Conservation (phyloP, 495 filamentous ascomycete genomes). For the Neurospora sp. region DNA sequence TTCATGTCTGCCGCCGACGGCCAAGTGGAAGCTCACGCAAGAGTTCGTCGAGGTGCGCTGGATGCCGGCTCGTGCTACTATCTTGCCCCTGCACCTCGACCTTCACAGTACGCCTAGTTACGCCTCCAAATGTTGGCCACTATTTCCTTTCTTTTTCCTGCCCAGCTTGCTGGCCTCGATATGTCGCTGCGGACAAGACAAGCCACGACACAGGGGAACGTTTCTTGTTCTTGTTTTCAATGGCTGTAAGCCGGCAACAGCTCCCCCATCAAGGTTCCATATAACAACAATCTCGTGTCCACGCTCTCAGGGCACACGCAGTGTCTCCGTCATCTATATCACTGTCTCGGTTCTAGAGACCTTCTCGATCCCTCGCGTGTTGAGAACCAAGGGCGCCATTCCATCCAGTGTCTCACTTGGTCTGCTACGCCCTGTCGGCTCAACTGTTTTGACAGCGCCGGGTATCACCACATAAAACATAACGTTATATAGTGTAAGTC, state of each 20-base stretch:
- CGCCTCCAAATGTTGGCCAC: background rate
- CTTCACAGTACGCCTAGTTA: background rate
- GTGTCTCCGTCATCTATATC: constrained; percentile 13
- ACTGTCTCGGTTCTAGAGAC: constrained; percentile 8
- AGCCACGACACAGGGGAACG: background rate
- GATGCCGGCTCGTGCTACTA: background rate
- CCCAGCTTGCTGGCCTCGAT: background rate
- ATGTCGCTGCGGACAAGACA: background rate
- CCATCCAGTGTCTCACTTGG: constrained; percentile 5
- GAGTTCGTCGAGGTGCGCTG: background rate
- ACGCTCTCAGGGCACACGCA: background rate
- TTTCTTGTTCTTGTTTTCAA: background rate
- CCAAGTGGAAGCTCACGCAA: background rate
- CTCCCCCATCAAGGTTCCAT: background rate
- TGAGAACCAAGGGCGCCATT: background rate
- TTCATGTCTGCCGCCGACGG: background rate
- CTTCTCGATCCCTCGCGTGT: background rate
- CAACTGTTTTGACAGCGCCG: constrained; percentile 6
- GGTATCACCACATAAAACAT: constrained; percentile 8
- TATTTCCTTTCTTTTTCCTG: background rate
- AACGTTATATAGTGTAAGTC: constrained; percentile 1
- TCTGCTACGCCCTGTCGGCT: constrained; percentile 3
- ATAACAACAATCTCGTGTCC: background rate
- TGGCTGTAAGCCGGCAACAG: background rate
- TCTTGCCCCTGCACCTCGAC: background rate